These are phyloP conservation scores for Penicillium cataractarum DNA, from an alignment of 495 filamentous ascomycete species.

Conservation along the genomic window DNA sequence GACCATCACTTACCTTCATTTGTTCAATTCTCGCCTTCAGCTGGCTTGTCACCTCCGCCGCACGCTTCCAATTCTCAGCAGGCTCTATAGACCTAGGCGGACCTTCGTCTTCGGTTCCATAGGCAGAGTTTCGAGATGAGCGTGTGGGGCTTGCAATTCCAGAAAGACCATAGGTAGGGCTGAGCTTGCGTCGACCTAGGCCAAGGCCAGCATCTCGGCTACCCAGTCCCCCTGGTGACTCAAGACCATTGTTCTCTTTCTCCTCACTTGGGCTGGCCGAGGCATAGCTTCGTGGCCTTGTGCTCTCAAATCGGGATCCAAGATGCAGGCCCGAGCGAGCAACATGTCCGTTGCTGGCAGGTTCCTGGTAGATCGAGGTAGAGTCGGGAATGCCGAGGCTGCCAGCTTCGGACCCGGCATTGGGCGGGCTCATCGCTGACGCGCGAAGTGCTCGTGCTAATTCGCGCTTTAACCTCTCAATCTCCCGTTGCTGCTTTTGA, in stretches of 20 bases:
- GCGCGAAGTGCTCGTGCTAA: slow-evolving; percentile 49
- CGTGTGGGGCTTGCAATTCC: slow-evolving; percentile 62
- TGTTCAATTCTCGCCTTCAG: slow-evolving; percentile 94
- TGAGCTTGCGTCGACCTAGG: slow-evolving; percentile 49
- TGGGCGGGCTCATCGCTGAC: slow-evolving; percentile 45
- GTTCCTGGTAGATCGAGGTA: slow-evolving; percentile 41
- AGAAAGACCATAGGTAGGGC: slow-evolving; percentile 53
- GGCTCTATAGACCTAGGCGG: slow-evolving; percentile 50
- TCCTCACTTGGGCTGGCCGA: slow-evolving; percentile 76
- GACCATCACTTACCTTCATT: slow-evolving; percentile 65
- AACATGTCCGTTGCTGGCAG: slow-evolving; percentile 32
- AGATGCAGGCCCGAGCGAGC: slow-evolving; percentile 43
- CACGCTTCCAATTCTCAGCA: slow-evolving; percentile 95
- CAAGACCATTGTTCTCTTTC: slow-evolving; percentile 67
- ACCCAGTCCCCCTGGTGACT: slow-evolving; percentile 42
- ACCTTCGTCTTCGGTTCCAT: slow-evolving; percentile 43
- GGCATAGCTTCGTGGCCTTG: slow-evolving; percentile 64
- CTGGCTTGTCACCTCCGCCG: slow-evolving; percentile 98
- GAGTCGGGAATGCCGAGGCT: slow-evolving; percentile 42
- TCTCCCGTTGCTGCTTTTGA: slow-evolving; percentile 81
- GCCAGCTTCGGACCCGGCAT: slow-evolving; percentile 34
- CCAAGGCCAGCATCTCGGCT: slow-evolving; percentile 41
- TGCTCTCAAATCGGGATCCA: slow-evolving; percentile 43
- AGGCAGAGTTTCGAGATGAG: slow-evolving; percentile 42
- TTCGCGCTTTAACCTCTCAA: slow-evolving; percentile 91